Percentiles rank a stretch among this genome's conserved stretches.
Conservation (phyloP, 2,329 filamentous ascomycete species). For the Colletotrichum spaethianum region DNA sequence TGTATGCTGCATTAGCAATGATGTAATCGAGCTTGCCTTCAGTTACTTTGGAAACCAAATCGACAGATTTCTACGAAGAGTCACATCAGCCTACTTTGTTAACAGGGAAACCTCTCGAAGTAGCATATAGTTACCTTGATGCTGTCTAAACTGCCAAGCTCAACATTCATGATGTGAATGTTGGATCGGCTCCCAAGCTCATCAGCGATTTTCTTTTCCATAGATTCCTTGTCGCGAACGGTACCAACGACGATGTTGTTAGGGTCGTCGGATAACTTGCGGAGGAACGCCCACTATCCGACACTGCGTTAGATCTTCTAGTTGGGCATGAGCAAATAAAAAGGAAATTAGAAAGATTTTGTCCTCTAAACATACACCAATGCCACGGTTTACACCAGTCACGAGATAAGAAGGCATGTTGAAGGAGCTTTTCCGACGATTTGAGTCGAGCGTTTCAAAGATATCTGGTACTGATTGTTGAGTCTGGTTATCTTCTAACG, state of each 20-base stretch:
- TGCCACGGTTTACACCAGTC: conserved; percentile 13
- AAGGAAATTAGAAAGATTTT: too few relatives aligned
- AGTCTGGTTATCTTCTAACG: too few relatives aligned
- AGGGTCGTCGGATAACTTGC: conserved; percentile 55
- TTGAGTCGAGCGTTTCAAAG: background rate
- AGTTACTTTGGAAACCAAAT: background rate
- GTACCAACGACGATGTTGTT: conserved; percentile 62
- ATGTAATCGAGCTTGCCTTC: background rate
- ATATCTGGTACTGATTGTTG: too few relatives aligned
- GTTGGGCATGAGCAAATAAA: rapidly evolving
- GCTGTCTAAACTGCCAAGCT: conserved; percentile 56
- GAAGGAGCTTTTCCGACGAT: background rate
- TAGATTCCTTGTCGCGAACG: conserved; percentile 60
- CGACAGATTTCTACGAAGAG: too few relatives aligned
- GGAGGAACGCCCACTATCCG: conserved; percentile 5
- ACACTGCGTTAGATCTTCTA: background rate
- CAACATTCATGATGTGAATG: conserved; percentile 58
- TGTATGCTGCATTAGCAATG: background rate
- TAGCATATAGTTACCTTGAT: conserved; percentile 52
- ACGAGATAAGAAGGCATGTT: conserved; percentile 10
- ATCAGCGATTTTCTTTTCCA: conserved; percentile 58
- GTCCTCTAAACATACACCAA: background rate
- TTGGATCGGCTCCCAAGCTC: conserved; percentile 57
- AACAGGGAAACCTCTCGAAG: too few relatives aligned
- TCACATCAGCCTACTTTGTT: too few relatives aligned